Percentiles rank a stretch among this genome's conserved stretches.
Evolutionary conservation across 2,329 filamentous ascomycete genomes (phyloP).

Genomic region (Trichophyton verrucosum): DNA sequence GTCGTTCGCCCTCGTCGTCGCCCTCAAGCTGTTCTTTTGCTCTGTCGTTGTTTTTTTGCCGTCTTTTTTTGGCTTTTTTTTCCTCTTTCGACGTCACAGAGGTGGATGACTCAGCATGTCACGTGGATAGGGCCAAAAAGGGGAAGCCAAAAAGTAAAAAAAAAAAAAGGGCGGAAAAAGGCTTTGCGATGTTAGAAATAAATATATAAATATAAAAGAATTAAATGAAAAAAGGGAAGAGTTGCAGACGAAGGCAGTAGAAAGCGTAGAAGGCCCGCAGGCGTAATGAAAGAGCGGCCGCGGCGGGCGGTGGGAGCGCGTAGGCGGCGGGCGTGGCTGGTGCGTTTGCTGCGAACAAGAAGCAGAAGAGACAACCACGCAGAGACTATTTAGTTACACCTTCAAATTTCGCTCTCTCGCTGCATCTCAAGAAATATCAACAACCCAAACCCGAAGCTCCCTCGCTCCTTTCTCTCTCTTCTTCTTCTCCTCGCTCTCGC

Average conservation of each 20-base stretch:
- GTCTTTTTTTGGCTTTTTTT: background rate
- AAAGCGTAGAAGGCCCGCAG: background rate
- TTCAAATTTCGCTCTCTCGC: background rate
- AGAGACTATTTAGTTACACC: background rate
- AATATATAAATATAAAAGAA: background rate
- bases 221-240: background rate
- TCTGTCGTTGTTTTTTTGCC: background rate
- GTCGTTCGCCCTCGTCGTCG: background rate
- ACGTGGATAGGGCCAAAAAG: background rate
- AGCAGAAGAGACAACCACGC: background rate
- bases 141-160: background rate
- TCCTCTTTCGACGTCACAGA: background rate
- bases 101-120: background rate
- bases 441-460: background rate
- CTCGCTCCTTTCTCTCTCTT: background rate
- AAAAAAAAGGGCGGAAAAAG: background rate
- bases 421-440: background rate
- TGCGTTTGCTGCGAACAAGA: background rate
- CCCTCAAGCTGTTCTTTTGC: no score
- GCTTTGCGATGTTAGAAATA: background rate
- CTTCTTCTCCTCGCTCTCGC: background rate
- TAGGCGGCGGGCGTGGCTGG: no score
- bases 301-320: no score
- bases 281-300: background rate
- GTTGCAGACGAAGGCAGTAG: background rate